Conservation (phyloP, 148 eudicot genomes). For the Rhododendron ferrugineum region DNA sequence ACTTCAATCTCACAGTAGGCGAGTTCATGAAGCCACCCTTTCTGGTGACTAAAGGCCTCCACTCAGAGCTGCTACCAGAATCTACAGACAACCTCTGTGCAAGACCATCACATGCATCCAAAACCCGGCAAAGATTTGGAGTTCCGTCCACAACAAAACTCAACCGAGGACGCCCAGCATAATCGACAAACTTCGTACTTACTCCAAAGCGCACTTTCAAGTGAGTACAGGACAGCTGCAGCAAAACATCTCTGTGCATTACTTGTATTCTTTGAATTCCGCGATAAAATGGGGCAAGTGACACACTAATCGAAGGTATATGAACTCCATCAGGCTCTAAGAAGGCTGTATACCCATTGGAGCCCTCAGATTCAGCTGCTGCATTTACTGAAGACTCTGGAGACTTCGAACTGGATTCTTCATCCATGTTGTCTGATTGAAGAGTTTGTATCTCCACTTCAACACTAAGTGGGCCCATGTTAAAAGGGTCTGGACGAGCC, state of each 20-base stretch:
- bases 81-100: slow-evolving; percentile 46
- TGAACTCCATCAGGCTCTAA: slow-evolving; percentile 55
- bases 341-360: slow-evolving; percentile 30
- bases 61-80: slow-evolving; percentile 74
- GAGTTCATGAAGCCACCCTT: slow-evolving; percentile 59
- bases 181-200: slow-evolving; percentile 57
- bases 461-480: slow-evolving; percentile 45
- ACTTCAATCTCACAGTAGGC: slow-evolving; percentile 76
- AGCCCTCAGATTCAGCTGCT: slow-evolving; percentile 28
- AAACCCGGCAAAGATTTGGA: slow-evolving; percentile 52
- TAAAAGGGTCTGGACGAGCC: slow-evolving; percentile 42
- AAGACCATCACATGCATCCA: slow-evolving; percentile 64
- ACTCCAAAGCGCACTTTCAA: slow-evolving; percentile 75
- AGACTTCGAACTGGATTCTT: slow-evolving; percentile 31
- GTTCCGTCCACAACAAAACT: slow-evolving; percentile 77
- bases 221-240: slow-evolving; percentile 42
- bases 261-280: slow-evolving; percentile 56
- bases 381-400: slow-evolving; percentile 22
- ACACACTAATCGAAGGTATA: slow-evolving; percentile 43
- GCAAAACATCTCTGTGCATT: slow-evolving; percentile 31
- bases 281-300: slow-evolving; percentile 35
- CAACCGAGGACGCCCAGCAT: slow-evolving; percentile 73
- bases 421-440: slow-evolving; percentile 41
- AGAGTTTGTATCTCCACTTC: slow-evolving; percentile 44
- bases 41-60: slow-evolving; percentile 65